Conservation (phyloP, 2,329 filamentous ascomycete species). For the Thelonectria olida region DNA sequence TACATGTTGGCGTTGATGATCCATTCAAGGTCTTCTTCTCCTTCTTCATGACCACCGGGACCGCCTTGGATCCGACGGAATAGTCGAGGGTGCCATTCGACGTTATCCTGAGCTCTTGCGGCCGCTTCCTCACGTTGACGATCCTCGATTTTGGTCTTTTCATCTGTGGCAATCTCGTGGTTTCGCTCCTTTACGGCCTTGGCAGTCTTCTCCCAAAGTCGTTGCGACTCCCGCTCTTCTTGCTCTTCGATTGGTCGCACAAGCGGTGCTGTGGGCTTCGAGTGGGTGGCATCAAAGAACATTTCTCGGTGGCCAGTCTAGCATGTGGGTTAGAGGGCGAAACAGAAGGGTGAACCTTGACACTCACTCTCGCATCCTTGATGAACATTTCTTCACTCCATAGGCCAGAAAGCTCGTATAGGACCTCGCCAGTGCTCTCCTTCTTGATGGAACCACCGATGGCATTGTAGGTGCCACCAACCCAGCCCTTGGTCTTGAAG, state of each 20-base stretch:
- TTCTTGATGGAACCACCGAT: conserved; percentile 93
- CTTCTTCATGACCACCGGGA: conserved; percentile 76
- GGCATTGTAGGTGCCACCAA: conserved; percentile 94
- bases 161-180: conserved; percentile 88
- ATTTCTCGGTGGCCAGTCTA: conserved; percentile 90
- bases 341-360: not conserved
- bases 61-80: conserved; percentile 81
- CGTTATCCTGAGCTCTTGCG: conserved; percentile 76
- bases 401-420: conserved; percentile 91
- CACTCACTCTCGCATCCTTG: conserved; percentile 78
- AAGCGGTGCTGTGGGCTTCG: conserved; percentile 78
- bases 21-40: conserved; percentile 92
- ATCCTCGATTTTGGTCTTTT: conserved; percentile 97
- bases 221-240: conserved; percentile 88
- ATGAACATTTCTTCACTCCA: conserved; percentile 97
- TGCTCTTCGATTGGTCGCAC: conserved; percentile 86
- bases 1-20: conserved; percentile 90
- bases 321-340: conserved; percentile 3
- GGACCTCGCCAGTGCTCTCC: conserved; percentile 82
- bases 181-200: conserved; percentile 85
- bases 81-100: conserved; percentile 88
- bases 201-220: conserved; percentile 83
- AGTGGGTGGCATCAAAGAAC: conserved; percentile 85
- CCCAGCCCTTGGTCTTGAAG: conserved; percentile 98
- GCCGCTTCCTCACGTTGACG: conserved; percentile 90